Base-by-base conservation (phyloP, 129 eudicot species). In the Flaveria bidentis region DNA sequence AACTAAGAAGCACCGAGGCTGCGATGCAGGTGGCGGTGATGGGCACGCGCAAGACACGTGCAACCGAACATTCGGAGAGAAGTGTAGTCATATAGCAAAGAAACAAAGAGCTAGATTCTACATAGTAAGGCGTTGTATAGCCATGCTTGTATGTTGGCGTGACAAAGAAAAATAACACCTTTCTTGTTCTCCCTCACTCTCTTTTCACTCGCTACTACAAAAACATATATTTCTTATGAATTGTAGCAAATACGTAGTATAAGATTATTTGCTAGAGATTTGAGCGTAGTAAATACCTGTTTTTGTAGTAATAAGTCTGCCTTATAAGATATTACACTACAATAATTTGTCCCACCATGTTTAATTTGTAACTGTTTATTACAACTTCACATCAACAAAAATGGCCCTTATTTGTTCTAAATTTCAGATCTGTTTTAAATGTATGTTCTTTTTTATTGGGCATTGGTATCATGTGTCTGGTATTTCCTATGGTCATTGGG, bases 111-210 rank as follows among this genome's bases (percentile, higher is more conserved):
- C 97, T 39, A 91, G 84, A 72, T 91, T 91, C 67, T 91, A 91
- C 74, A 91, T 91, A 82, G 81, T 91, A 53, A 77, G 97, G 47
- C 87, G 97, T 4, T 91, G 97, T 81, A 80, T 91, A 50, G 97
- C 97, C n/a, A 91, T 91, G 88, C 88, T 91, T 58, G 89, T 91
- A 13, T 91, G 97, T 73, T 86, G 91, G 86, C 89, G 61, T 67
- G 97, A 88, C 53, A 74, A 80, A 42, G 82, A 74, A 25, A 80
- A 80, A 25, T 79, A 65, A 73, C 81, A 16, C 69, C 17, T 72
- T 39, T 44, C 42, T 17, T 10, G 5, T 10, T 66, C 71, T 16
- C 28, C 13, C 52, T 18, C 71, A 16, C 11, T 10, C 16, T 67
- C 60, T 4, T 1, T 13, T n/a, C 12, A 6, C 20, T 15, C 25